Evolutionary conservation across 306 rosid species (phyloP).

Genomic region (Cucurbita argyrosperma): DNA sequence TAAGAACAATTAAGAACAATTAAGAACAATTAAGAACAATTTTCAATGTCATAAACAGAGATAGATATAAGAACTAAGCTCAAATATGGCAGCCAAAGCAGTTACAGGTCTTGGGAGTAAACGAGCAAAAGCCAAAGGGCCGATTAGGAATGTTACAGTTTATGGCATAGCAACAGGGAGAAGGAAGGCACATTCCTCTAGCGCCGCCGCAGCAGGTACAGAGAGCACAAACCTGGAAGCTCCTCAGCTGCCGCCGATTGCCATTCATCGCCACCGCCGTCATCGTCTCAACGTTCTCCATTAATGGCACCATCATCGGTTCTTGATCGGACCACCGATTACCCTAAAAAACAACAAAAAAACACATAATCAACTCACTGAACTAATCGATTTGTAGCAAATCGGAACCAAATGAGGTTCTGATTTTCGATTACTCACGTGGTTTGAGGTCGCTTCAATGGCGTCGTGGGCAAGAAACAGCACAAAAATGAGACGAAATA

Average conservation of each 20-base stretch:
- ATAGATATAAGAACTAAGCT: neutral
- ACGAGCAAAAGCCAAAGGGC: conserved; percentile 96
- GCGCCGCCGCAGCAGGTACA: conserved; percentile 99
- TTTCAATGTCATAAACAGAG: neutral
- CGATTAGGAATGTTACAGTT: conserved; percentile 94
- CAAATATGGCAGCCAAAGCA: conserved; percentile 94
- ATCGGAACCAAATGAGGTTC: neutral
- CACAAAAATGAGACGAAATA: conserved; percentile 41
- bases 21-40: neutral
- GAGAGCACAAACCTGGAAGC: conserved; percentile 84
- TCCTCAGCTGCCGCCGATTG: conserved; percentile 65
- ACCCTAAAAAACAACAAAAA: conserved; percentile 28
- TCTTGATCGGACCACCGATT: conserved; percentile 50
- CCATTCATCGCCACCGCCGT: conserved; percentile 59
- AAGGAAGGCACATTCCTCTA: conserved; percentile 80
- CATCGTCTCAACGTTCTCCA: conserved; percentile 36
- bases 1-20: neutral
- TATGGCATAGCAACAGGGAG: conserved; percentile 98
- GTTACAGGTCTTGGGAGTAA: conserved; percentile 96
- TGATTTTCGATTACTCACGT: conserved; percentile 25
- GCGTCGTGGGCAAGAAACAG: conserved; percentile 28
- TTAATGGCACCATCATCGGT: conserved; percentile 43
- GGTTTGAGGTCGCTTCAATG: conserved; percentile 32
- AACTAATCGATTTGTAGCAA: neutral
- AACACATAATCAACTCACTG: neutral